These are phyloP conservation scores for Dispira parvispora DNA, from an alignment of 192 early-diverging fungal species.

Conservation along the genomic window DNA sequence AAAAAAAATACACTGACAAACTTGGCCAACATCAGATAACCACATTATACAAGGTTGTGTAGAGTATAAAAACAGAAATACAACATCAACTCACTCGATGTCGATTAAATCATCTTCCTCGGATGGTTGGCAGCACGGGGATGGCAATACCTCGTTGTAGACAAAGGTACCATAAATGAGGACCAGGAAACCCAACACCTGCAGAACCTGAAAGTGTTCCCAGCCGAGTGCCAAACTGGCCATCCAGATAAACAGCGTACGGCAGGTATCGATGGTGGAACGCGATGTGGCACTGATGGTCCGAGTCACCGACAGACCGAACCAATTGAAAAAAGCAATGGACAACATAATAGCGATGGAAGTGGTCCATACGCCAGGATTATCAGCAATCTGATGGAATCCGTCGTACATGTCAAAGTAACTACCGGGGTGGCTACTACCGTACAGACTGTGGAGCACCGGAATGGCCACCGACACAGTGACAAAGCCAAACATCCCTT, in stretches of 20 bases:
- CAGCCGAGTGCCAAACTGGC: constrained; percentile 79
- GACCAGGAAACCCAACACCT: constrained; percentile 71
- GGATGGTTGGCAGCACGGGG: constrained; percentile 28
- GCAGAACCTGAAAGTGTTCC: constrained; percentile 82
- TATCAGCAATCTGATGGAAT: constrained; percentile 46
- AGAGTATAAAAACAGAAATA: too few species aligned
- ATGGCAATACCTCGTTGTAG: constrained; percentile 68
- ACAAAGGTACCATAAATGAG: constrained; percentile 72
- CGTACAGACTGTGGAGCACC: constrained; percentile 52
- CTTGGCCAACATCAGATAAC: too few species aligned
- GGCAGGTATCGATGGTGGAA: constrained; percentile 90
- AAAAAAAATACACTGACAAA: too few species aligned
- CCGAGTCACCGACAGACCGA: constrained; percentile 79
- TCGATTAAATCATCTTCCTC: neutral
- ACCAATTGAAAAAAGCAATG: constrained; percentile 95
- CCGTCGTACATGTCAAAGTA: constrained; percentile 70
- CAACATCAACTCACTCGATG: too few species aligned
- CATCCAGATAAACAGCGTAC: constrained; percentile 95
- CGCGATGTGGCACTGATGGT: constrained; percentile 75
- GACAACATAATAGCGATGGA: constrained; percentile 71
- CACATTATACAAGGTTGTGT: too few species aligned
- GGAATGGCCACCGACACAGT: constrained; percentile 53
- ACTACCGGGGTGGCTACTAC: constrained; percentile 45
- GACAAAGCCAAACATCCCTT: constrained; percentile 78
- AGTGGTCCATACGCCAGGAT: constrained; percentile 46